A percentile compares a stretch with the other conserved stretches of the same genome.
Conservation (phyloP, 2,329 filamentous ascomycete genomes). For the Neospermospora avenae region DNA sequence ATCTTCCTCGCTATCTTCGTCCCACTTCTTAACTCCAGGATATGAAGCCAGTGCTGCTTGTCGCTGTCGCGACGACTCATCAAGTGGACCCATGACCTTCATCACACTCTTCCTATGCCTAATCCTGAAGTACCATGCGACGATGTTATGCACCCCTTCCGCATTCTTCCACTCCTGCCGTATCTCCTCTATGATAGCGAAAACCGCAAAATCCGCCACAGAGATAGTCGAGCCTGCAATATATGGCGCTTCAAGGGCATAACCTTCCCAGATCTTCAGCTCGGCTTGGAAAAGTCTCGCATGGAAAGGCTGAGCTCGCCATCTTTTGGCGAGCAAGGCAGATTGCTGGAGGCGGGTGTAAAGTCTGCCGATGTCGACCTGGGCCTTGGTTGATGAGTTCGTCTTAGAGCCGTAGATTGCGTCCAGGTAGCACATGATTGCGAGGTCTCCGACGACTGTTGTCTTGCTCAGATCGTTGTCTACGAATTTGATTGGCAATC, state of each 20-base stretch:
- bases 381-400: neutral
- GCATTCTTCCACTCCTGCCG: constrained; percentile 36
- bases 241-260: constrained; percentile 35
- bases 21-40: neutral
- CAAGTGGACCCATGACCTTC: constrained; percentile 15
- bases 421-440: constrained; percentile 60
- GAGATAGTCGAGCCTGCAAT: constrained; percentile 43
- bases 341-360: constrained; percentile 29
- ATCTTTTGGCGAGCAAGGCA: constrained; percentile 23
- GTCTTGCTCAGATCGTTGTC: constrained; percentile 52
- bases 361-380: constrained; percentile 27
- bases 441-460: constrained; percentile 46
- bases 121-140: constrained; percentile 23
- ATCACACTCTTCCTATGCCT: constrained; percentile 19
- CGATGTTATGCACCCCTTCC: constrained; percentile 33
- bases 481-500: constrained; percentile 46
- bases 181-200: constrained; percentile 52
- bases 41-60: neutral
- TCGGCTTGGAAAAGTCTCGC: constrained; percentile 29
- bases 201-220: constrained; percentile 55
- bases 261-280: constrained; percentile 29
- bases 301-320: constrained; percentile 24
- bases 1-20: neutral
- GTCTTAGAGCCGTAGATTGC: constrained; percentile 42
- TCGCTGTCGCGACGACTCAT: neutral